Conservation (phyloP, 163 green algal genomes). For the Coccomyxa subellipsoidea region DNA sequence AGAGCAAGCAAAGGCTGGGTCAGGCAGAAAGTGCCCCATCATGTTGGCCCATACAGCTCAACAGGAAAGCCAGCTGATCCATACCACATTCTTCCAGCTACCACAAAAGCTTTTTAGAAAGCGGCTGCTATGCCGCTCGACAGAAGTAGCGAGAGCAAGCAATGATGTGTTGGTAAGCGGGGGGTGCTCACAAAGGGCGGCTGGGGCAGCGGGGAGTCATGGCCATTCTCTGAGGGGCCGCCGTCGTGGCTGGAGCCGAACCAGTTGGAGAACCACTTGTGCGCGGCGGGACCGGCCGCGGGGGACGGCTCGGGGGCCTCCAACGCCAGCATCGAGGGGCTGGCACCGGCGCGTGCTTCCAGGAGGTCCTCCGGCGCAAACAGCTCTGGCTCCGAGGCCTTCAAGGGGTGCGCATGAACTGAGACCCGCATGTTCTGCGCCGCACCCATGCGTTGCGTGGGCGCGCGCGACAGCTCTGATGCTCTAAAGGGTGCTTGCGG, state of each 20-base stretch:
- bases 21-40: no score
- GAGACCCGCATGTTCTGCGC: conserved; percentile 18
- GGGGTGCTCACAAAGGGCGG: conserved; percentile 16
- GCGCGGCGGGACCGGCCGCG: conserved; percentile 10
- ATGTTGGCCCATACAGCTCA: no score
- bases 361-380: conserved; percentile 46
- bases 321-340: background rate
- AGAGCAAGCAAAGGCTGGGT: no score
- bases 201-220: conserved; percentile 12
- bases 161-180: background rate
- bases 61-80: no score
- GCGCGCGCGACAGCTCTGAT: no score
- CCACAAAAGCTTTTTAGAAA: background rate
- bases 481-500: no score
- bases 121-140: background rate
- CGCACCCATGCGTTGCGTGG: background rate
- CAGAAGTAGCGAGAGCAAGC: background rate
- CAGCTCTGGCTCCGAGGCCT: conserved; percentile 42
- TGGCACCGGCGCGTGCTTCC: background rate
- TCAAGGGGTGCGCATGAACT: conserved; percentile 19
- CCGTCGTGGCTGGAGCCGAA: background rate
- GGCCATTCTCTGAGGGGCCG: background rate
- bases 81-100: no score
- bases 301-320: background rate
- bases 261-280: conserved; percentile 5